A percentile compares a stretch with the other conserved stretches of the same genome.
Conservation (phyloP, 495 filamentous ascomycete species). For the Xylaria cubensis region DNA sequence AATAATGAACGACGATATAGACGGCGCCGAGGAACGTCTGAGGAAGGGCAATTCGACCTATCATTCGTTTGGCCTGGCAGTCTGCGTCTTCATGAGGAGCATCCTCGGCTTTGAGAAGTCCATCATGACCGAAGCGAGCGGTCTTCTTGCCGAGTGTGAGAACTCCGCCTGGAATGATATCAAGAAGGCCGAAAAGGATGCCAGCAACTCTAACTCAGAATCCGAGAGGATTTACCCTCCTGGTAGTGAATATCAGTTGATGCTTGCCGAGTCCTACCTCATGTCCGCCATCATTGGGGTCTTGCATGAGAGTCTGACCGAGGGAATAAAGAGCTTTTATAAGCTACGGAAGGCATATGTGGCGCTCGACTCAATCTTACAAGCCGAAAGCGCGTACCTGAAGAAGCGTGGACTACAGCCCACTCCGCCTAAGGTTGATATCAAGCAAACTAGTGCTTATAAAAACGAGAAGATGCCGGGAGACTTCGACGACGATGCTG, state of each 20-base stretch:
- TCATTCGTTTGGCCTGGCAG: conserved; percentile 83
- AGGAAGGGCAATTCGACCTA: conserved; percentile 82
- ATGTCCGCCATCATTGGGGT: conserved; percentile 90
- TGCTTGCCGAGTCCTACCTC: conserved; percentile 78
- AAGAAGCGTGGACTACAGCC: conserved; percentile 35
- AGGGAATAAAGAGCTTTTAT: conserved; percentile 90
- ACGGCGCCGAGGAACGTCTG: conserved; percentile 78
- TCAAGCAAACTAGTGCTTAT: conserved; percentile 19
- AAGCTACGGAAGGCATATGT: conserved; percentile 89
- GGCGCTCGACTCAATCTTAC: conserved; percentile 76
- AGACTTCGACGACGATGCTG: conserved; percentile 32
- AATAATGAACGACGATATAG: conserved; percentile 95
- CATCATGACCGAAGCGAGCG: conserved; percentile 86
- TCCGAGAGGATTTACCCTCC: conserved; percentile 68
- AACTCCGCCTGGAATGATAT: conserved; percentile 77
- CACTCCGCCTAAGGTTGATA: background rate
- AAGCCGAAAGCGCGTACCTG: conserved; percentile 53
- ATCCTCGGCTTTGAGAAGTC: conserved; percentile 93
- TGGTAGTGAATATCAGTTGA: conserved; percentile 82
- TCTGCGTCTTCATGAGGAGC: conserved; percentile 83
- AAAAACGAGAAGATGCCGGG: conserved; percentile 28
- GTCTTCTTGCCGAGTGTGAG: conserved; percentile 79
- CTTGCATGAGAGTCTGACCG: conserved; percentile 90
- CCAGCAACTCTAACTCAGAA: conserved; percentile 37
- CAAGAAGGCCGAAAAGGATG: conserved; percentile 70